Conservation (phyloP, 129 eudicot genomes). For the Lactuca saligna region DNA sequence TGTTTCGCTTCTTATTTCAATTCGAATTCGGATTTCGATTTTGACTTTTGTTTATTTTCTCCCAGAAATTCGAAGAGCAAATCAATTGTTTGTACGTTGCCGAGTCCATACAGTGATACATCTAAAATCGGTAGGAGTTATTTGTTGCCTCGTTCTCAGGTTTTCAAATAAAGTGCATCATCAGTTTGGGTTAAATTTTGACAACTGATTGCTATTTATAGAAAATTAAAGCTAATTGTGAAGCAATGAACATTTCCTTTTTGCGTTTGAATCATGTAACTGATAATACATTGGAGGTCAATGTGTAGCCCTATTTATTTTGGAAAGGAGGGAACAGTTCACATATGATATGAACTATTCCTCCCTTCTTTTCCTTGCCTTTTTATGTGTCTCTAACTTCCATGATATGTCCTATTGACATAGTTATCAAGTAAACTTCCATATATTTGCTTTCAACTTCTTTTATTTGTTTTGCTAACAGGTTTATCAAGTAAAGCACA, state of each 20-base stretch:
- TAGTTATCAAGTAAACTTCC: conserved; percentile 36
- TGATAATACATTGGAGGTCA: too few relatives aligned
- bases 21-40: background rate
- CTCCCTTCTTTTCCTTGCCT: background rate
- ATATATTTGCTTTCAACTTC: background rate
- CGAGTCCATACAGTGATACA: conserved; percentile 48
- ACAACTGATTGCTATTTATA: background rate
- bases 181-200: background rate
- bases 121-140: conserved; percentile 39
- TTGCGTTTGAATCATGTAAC: background rate
- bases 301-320: background rate
- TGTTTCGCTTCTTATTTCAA: background rate
- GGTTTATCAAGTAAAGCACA: conserved; percentile 54
- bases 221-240: background rate
- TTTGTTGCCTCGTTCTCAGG: background rate
- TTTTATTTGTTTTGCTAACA: conserved; percentile 26
- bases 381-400: conserved; percentile 8
- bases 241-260: background rate
- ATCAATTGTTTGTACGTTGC: conserved; percentile 46
- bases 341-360: too few relatives aligned
- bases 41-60: background rate
- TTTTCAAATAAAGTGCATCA: background rate
- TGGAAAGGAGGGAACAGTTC: background rate
- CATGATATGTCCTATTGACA: conserved; percentile 15
- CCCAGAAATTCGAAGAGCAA: conserved; percentile 42